phyloP scores from a whole-genome alignment of 2,329 filamentous ascomycete species.

The Aspergillus pseudonomiae region DNA sequence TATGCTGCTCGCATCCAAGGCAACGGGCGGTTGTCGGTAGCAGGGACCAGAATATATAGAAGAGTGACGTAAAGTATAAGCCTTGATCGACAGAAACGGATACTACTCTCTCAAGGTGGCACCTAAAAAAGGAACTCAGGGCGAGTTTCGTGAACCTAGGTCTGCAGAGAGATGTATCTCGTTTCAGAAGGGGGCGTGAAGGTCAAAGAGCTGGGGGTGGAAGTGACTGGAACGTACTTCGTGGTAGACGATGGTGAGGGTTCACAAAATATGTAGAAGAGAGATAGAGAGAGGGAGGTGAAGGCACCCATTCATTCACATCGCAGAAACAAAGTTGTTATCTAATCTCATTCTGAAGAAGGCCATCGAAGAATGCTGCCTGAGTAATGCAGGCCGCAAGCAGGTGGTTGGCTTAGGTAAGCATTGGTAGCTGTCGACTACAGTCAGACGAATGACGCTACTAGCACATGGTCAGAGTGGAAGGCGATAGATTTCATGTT shows the following conservation, averaged over 20 bases:
- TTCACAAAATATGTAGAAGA: neutral
- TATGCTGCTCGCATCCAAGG: conserved; percentile 53
- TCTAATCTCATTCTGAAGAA: conserved; percentile 10
- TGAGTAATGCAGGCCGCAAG: conserved; percentile 8
- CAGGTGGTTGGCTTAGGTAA: conserved; percentile 27
- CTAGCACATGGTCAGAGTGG: neutral
- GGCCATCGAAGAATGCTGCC: conserved; percentile 24
- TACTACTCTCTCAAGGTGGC: neutral
- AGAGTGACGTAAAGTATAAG: conserved; percentile 6
- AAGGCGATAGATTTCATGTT: neutral
- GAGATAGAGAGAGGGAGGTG: neutral
- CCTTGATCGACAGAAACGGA: neutral
- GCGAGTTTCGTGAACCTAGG: conserved; percentile 16
- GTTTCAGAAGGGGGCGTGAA: conserved; percentile 32
- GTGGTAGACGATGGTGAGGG: neutral
- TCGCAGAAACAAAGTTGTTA: neutral
- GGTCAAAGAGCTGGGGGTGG: neutral
- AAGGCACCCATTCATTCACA: neutral
- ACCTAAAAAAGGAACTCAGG: neutral
- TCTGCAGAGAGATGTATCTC: conserved; percentile 35
- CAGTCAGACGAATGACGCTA: neutral
- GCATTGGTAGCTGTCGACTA: conserved; percentile 1
- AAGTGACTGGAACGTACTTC: neutral
- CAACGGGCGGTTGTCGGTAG: conserved; percentile 20
- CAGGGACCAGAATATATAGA: conserved; percentile 6